Base-by-base conservation (phyloP, 768 basidiomycete species). In the Tricholoma sp. region DNA sequence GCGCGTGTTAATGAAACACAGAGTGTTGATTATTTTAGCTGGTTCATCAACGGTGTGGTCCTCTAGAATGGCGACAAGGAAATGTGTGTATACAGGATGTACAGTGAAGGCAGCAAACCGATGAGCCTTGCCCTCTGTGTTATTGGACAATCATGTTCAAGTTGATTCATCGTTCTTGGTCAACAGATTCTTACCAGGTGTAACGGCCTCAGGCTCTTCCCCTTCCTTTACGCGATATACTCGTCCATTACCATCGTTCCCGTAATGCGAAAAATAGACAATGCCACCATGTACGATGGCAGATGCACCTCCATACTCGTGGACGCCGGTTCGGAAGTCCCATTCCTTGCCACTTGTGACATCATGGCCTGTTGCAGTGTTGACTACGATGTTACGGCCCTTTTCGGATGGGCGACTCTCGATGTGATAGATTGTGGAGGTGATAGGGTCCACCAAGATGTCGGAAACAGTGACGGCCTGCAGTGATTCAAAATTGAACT, bases 261-360 rank as follows among this genome's bases (percentile, higher is more conserved):
- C 50, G 34, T 71, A 68, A 62, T 83, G 75, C 3, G 83, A 83
- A 62, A 85, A 88, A 69, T 82, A 82, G 13, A 80, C 62, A 7
- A 68, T 67, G 4, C 73, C 76, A 36, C 70, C 73, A 50, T 79
- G 64, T 0, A 77, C 80, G 31, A 77, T 73, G 0, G 81, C 80
- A 1, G 81, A 72, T 6, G 74, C 82, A 12, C 86, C 86, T 2
- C 87, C 86, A 54, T 87, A 88, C 64, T 86, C 86, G 33, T 88
- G 80, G 1, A 88, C 85, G n/a, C 74, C 65, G 0, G 76, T 76
- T 32, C 80, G 74, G 3, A 81, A 81, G 65, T 86, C 85, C 76
- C 80, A 88, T 0, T 74, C 76, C 32, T 70, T 63, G 1, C 77
- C 78, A 11, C 51, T 51, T 36, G 84, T 74, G 20, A 88, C 63